Evolutionary conservation across 441 rosid genomes (phyloP), one percentile per base, ranked within the genome.

Genomic region (Codiaeum variegatum): DNA sequence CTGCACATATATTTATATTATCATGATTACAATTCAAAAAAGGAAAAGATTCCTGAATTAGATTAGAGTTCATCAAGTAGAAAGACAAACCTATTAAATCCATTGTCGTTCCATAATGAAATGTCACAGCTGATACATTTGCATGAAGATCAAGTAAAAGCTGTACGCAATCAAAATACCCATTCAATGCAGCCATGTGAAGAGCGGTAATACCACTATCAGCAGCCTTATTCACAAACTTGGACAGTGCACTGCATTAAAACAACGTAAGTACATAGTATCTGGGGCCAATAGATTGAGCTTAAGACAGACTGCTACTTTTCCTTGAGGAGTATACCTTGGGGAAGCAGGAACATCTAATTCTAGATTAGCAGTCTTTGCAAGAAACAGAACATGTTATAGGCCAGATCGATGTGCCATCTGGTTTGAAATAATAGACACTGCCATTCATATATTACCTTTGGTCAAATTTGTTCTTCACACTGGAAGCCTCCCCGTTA

Each of bases 191-290:
- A 73, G 97, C 94, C 93, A 92, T 90, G 73, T 95, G 98, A 73
- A 92, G 98, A 76, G 99, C 98, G 70, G 97, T 91, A 67, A 92
- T 90, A 72, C 99, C 98, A 74, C 97, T 98, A 51, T 95, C 98
- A 78, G 99, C 99, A 1, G 94, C 97, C 83, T 90, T 91, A 77
- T 95, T 91, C 75, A 91, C 96, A 85, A 92, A 91, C 88, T 87
- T 95, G 62, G 91, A 85, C 78, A 92, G 82, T 32, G 88, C 85
- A 54, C 99, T 95, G 92, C 88, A 86, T 64, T 16, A 78, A 52
- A 68, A 36, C 67, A 70, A 76, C 2, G 1, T 23, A 67, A 67
- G 29, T 76, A 11, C 55, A 44, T n/a, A 13, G 62, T 62, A 74
- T 44, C 6, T 32, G 62, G 69, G 13, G 63, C 64, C 23, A 24